These are phyloP conservation scores for Hypoxylon sp. DNA, from an alignment of 2,329 filamentous ascomycete genomes.

Conservation along the genomic window DNA sequence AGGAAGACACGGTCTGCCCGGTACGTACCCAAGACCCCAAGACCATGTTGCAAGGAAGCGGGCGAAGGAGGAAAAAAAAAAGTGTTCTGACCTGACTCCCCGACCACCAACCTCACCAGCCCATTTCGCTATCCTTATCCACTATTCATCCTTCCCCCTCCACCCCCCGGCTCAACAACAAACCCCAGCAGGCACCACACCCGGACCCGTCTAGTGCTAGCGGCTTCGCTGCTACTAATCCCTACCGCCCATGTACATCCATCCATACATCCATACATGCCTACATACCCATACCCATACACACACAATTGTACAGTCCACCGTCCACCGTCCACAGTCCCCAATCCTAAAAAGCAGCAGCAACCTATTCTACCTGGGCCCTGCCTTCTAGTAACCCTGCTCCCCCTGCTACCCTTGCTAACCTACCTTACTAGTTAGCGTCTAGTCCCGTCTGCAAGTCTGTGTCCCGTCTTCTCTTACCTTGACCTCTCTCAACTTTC, in stretches of 20 bases:
- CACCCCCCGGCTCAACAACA: constrained; percentile 49
- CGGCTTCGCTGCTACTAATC: constrained; percentile 45
- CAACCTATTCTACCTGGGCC: constrained; percentile 34
- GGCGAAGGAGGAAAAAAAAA: constrained; percentile 11
- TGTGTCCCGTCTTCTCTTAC: constrained; percentile 45
- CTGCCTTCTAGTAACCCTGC: constrained; percentile 22
- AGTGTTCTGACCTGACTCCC: constrained; percentile 31
- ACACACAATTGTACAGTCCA: background rate
- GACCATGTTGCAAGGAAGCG: constrained; percentile 27
- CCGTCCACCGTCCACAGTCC: constrained; percentile 12
- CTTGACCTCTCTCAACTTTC: constrained; percentile 48
- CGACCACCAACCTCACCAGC: constrained; percentile 44
- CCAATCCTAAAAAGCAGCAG: constrained; percentile 43
- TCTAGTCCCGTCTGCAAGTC: constrained; percentile 53
- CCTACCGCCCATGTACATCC: constrained; percentile 32
- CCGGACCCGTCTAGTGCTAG: constrained; percentile 47
- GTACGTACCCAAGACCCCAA: constrained; percentile 29
- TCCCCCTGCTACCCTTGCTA: constrained; percentile 39
- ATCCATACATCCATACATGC: background rate
- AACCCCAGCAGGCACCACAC: constrained; percentile 48
- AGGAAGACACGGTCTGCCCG: constrained; percentile 20
- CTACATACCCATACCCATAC: constrained; percentile 8
- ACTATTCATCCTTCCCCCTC: constrained; percentile 46
- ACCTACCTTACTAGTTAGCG: constrained; percentile 50
- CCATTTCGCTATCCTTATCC: constrained; percentile 42